Base-by-base conservation (phyloP, 768 basidiomycete species). In the Boletus eberwhitei region DNA sequence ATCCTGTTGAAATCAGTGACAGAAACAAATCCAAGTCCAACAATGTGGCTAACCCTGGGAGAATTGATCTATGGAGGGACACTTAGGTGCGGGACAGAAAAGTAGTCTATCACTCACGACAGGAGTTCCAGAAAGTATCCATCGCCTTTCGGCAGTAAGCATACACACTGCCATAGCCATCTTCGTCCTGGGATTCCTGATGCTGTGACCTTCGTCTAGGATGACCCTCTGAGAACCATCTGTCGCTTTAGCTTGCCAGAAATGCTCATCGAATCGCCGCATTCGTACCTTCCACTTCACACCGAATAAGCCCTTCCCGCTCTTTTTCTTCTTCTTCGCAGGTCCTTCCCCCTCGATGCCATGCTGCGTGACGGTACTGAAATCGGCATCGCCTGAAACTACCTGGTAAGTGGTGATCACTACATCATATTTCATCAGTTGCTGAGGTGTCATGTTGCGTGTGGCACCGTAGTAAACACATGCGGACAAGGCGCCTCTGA, bases 101-200 rank as follows among this genome's bases (percentile, higher is more conserved):
- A 29, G 21, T 44, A 31, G 39, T 14, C 14, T 22, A 45, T 48
- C 55, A 71, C 89, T 72, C 69, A 95, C 90, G 55, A 97, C 95
- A 0, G 94, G 94, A 8, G 94, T 97, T 29, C 93, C 92, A 26
- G 84, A 84, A 49, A 91, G 73, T 5, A 84, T 80, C 90, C 90
- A 93, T 43, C 90, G 85, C 55, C 86, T 81, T 60, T 93, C 80
- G 0, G 86, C 87, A 17, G 72, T 71, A 22, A 93, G 73, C 17
- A 69, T 81, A 53, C 77, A 84, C 2, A 85, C 83, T 0, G 88
- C 86, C 60, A 78, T 75, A 9, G 90, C 79, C 81, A 89, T 90
- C 74, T 93, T 91, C 0, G 93, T 92, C 68, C 79, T 87, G 3
- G 89, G 82, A 66, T 96, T 97, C 48, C 92, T 84, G 58, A 97